These are phyloP conservation scores for Pythium pyrilobum DNA, from an alignment of 352 stramenopile species.

Conservation along the genomic window DNA sequence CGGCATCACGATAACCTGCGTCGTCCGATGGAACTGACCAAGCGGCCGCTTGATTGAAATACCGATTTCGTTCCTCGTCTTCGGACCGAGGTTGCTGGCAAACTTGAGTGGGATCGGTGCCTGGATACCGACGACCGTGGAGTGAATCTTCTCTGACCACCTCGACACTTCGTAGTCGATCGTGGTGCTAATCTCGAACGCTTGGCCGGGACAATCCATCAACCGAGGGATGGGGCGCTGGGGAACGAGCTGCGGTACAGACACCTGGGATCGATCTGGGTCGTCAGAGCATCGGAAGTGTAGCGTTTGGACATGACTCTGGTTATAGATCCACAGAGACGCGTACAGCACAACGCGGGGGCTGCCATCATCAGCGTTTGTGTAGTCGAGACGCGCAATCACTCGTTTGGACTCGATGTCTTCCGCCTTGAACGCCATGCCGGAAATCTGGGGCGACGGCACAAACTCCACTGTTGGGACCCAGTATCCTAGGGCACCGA, in stretches of 20 bases:
- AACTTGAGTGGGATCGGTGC: constrained; percentile 77
- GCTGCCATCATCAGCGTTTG: constrained; percentile 71
- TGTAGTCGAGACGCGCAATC: constrained; percentile 79
- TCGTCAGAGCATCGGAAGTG: constrained; percentile 72
- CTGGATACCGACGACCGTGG: constrained; percentile 81
- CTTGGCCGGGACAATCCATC: constrained; percentile 80
- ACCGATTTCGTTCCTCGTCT: constrained; percentile 70
- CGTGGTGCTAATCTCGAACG: constrained; percentile 85
- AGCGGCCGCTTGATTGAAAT: constrained; percentile 83
- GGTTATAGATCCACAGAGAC: constrained; percentile 89
- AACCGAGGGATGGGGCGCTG: constrained; percentile 65
- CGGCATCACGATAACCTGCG: constrained; percentile 80
- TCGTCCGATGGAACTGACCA: constrained; percentile 84
- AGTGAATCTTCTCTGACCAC: constrained; percentile 87
- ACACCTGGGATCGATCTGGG: constrained; percentile 30
- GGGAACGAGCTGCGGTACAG: constrained; percentile 56
- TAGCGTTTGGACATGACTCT: constrained; percentile 78
- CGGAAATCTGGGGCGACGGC: constrained; percentile 40
- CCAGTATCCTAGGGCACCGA: constrained; percentile 46
- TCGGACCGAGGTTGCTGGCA: constrained; percentile 55
- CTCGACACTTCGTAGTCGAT: constrained; percentile 76
- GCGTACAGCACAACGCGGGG: constrained; percentile 78
- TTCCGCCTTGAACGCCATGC: constrained; percentile 63
- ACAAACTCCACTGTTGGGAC: constrained; percentile 73
- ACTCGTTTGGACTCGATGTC: constrained; percentile 61